Evolutionary conservation across 352 stramenopile species (phyloP).

Genomic region (Globisporangium sylvaticum): DNA sequence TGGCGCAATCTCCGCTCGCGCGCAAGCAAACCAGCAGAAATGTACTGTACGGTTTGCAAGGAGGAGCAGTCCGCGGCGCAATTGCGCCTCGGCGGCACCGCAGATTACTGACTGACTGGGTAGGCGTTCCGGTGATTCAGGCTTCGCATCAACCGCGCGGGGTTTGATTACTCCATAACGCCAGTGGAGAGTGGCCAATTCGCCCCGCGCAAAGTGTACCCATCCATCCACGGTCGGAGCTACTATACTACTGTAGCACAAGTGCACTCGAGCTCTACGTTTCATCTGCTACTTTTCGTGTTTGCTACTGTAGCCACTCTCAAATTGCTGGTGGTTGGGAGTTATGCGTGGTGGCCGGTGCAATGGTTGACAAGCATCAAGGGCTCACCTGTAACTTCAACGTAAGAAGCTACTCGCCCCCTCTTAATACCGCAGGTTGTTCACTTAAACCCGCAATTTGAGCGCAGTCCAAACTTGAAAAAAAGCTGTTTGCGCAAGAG

Average conservation of each 20-base stretch:
- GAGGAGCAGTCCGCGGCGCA: neutral
- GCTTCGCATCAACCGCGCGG: neutral
- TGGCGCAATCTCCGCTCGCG: no score
- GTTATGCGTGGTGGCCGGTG: no score
- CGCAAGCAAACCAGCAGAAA: neutral
- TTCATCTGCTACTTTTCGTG: no score
- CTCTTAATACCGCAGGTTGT: neutral
- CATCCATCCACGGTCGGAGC: no score
- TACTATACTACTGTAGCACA: no score
- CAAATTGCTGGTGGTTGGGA: neutral
- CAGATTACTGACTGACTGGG: neutral
- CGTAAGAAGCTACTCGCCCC: neutral
- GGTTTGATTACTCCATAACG: conserved; percentile 2
- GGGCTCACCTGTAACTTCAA: neutral
- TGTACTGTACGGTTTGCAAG: neutral
- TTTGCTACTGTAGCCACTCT: neutral
- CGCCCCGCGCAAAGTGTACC: no score
- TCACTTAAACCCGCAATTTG: neutral
- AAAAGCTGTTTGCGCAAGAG: conserved; percentile 5
- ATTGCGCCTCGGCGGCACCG: neutral
- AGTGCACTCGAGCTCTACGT: no score
- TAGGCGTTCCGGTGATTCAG: conserved; percentile 2
- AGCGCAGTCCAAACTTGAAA: neutral
- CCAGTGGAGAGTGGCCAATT: no score
- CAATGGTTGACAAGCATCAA: no score